A percentile compares a stretch with the other conserved stretches of the same genome.
Evolutionary conservation across 2,329 filamentous ascomycete genomes (phyloP).

Genomic region (Colletotrichum chlorophyti): DNA sequence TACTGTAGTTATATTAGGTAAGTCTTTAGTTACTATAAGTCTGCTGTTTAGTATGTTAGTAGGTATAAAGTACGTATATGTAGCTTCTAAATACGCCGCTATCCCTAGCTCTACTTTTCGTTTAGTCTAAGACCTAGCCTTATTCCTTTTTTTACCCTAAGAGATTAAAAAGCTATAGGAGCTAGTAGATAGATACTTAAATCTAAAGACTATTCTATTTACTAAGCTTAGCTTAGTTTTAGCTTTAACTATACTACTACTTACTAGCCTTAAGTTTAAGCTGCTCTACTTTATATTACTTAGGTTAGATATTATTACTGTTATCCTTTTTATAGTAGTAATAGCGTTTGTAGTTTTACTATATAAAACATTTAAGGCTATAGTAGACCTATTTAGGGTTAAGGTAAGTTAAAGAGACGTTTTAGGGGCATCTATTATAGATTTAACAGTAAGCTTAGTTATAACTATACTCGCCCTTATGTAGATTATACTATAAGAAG

Average conservation of each 20-base stretch:
- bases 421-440: neutral
- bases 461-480: neutral
- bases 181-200: neutral
- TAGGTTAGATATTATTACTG: neutral
- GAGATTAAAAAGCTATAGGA: neutral
- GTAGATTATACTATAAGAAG: neutral
- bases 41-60: neutral
- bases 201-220: neutral
- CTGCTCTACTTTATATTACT: constrained; percentile 1
- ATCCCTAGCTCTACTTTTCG: neutral
- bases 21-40: neutral
- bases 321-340: neutral
- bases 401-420: neutral
- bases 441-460: neutral
- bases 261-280: neutral
- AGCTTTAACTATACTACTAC: neutral
- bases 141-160: neutral
- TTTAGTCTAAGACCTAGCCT: neutral
- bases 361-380: neutral
- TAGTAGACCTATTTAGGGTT: neutral
- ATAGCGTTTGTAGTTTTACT: neutral
- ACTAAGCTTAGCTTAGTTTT: neutral
- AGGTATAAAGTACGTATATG: neutral
- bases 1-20: neutral
- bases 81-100: neutral